Evolutionary conservation across 2,329 filamentous ascomycete genomes (phyloP).

Genomic region (Alternaria sp.): DNA sequence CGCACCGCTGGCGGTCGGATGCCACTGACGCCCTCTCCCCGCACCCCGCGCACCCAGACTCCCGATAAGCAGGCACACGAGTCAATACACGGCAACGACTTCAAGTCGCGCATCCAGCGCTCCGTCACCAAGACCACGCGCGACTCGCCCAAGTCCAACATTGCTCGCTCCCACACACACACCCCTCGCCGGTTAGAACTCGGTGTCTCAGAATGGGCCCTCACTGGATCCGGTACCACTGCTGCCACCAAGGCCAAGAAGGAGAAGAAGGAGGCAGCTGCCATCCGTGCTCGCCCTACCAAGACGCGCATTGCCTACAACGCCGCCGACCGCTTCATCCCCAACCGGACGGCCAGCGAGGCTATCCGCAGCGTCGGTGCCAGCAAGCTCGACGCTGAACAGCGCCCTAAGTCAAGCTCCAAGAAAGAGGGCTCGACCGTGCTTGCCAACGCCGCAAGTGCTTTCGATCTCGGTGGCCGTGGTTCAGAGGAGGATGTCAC

Average conservation of each 20-base stretch:
- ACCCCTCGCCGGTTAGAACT: conserved; percentile 87
- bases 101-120: conserved; percentile 79
- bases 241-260: conserved; percentile 50
- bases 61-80: conserved; percentile 62
- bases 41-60: conserved; percentile 59
- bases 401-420: conserved; percentile 72
- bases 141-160: conserved; percentile 96
- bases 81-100: conserved; percentile 75
- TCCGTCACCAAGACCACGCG: conserved; percentile 69
- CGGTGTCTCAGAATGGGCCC: conserved; percentile 88
- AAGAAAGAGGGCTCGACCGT: conserved; percentile 74
- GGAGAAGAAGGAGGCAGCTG: conserved; percentile 39
- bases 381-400: conserved; percentile 73
- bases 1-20: conserved; percentile 94
- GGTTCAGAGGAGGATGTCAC: conserved; percentile 75
- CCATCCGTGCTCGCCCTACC: conserved; percentile 41
- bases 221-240: conserved; percentile 76
- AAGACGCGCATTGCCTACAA: conserved; percentile 61
- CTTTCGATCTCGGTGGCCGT: conserved; percentile 67
- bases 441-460: conserved; percentile 74
- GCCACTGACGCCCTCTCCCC: conserved; percentile 90
- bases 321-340: conserved; percentile 90
- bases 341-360: conserved; percentile 88
- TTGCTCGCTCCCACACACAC: conserved; percentile 69
- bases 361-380: conserved; percentile 82